Base-by-base conservation (phyloP, 768 basidiomycete genomes). In the Lactarius hatsudake region DNA sequence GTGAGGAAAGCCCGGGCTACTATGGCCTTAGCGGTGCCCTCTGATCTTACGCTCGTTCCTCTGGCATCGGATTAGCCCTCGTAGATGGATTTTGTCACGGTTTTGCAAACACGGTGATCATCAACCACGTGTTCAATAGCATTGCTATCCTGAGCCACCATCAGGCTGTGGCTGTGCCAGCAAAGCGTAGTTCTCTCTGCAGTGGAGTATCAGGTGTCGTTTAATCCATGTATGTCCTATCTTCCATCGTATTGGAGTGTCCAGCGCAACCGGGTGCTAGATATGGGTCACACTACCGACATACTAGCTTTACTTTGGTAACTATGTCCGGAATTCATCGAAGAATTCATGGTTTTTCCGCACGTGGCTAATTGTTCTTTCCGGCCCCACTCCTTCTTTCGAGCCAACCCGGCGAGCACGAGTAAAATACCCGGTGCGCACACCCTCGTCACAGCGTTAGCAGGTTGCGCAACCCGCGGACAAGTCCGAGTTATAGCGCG, bases 321-420 rank as follows among this genome's bases (percentile, higher is more conserved):
- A 36, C 42, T 8, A 20, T 56, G 13, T 13, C 54, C 55, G 32
- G 20, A 30, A 28, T 62, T 57, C 13, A 40, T 58, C n/a, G 34
- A 34, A 5, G 34, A 58, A 51, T 57, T 57, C 3, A 36, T 36
- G 36, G 30, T 17, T 56, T 56, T 32, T 34, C 10, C 15, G 8
- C 28, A 17, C 15, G 26, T 30, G 23, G 28, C 18, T 5, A 28
- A 4, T 4, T 9, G 54, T 32, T 30, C 32, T 18, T 12, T 34
- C 32, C 55, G 20, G 2, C 13, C 12, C 13, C 23, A 23, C 26
- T 26, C 51, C 28, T 32, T 34, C 20, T 34, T 23, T 43, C 9
- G 32, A 32, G 26, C 54, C 34, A 17, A 55, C 36, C 63, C 63
- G 58, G 63, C 36, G 12, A 59, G 51, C 36, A 57, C 3, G 20